Percentiles rank a stretch among this genome's conserved stretches.
phyloP scores from a whole-genome alignment of 2,329 filamentous ascomycete species.

The Tetracladium maxilliforme region DNA sequence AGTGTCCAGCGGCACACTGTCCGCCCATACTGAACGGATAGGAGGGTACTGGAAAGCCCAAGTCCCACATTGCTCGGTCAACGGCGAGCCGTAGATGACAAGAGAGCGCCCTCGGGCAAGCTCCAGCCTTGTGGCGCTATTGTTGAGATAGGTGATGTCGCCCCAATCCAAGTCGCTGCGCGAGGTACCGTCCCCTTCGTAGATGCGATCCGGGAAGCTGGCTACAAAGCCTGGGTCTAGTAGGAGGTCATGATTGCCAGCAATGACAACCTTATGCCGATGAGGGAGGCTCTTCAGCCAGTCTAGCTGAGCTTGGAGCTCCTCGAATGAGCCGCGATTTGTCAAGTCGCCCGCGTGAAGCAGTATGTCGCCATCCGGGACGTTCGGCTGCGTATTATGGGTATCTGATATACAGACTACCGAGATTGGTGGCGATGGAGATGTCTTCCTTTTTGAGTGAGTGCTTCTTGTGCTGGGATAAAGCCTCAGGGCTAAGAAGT shows the following conservation, averaged over 20 bases:
- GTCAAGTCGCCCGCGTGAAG: conserved; percentile 34
- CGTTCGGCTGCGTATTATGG: conserved; percentile 19
- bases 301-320: conserved; percentile 20
- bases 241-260: conserved; percentile 28
- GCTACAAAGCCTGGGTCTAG: conserved; percentile 11
- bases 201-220: too few species aligned
- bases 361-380: conserved; percentile 27
- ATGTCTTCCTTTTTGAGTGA: too few species aligned
- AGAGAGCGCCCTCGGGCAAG: background rate
- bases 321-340: conserved; percentile 22
- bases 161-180: background rate
- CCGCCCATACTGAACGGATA: conserved; percentile 52
- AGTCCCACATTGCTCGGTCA: background rate
- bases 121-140: conserved; percentile 17
- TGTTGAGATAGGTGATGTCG: background rate
- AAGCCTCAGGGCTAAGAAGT: too few species aligned
- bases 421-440: too few species aligned
- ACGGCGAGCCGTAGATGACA: background rate
- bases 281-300: conserved; percentile 23
- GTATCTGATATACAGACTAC: conserved; percentile 29
- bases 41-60: background rate
- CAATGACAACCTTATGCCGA: conserved; percentile 26
- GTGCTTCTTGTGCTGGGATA: too few species aligned
- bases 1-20: conserved; percentile 53
- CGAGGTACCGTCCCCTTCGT: too few species aligned